Percentiles rank a stretch among this genome's conserved stretches.
These are phyloP conservation scores for Aspergillus sp. DNA, from an alignment of 2,329 filamentous ascomycete species.

Conservation along the genomic window DNA sequence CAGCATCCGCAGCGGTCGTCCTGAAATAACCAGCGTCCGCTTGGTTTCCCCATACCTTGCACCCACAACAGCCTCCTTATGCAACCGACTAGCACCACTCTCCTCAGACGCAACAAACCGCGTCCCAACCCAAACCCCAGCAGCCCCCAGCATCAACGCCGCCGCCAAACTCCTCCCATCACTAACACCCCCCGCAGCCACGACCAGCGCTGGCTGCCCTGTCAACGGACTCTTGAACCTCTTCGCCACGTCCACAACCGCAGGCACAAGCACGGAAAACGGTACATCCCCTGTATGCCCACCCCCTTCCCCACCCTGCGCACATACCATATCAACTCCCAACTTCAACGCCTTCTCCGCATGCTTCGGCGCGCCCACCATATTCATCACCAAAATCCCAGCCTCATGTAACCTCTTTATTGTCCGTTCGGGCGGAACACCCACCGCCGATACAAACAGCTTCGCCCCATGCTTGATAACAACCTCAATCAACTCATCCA, in stretches of 20 bases:
- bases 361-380: slow-evolving; percentile 90
- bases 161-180: slow-evolving; percentile 75
- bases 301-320: slow-evolving; percentile 88
- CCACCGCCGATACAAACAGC: slow-evolving; percentile 82
- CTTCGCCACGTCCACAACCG: slow-evolving; percentile 75
- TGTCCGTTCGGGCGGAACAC: slow-evolving; percentile 67
- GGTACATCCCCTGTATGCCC: slow-evolving; percentile 87
- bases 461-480: slow-evolving; percentile 76
- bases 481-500: slow-evolving; percentile 82
- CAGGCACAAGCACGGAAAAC: slow-evolving; percentile 77
- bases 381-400: slow-evolving; percentile 88
- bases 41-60: slow-evolving; percentile 74
- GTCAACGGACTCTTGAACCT: slow-evolving; percentile 65
- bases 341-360: slow-evolving; percentile 79
- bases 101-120: slow-evolving; percentile 79
- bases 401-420: slow-evolving; percentile 72
- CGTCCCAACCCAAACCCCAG: slow-evolving; percentile 90
- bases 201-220: slow-evolving; percentile 66
- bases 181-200: slow-evolving; percentile 82
- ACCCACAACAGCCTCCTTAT: slow-evolving; percentile 77
- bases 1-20: slow-evolving; percentile 71
- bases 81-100: slow-evolving; percentile 70
- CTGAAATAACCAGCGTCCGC: slow-evolving; percentile 73
- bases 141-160: slow-evolving; percentile 78
- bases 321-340: slow-evolving; percentile 84